phyloP scores from a whole-genome alignment of 495 filamentous ascomycete genomes.

The Penicillium pancosmium region DNA sequence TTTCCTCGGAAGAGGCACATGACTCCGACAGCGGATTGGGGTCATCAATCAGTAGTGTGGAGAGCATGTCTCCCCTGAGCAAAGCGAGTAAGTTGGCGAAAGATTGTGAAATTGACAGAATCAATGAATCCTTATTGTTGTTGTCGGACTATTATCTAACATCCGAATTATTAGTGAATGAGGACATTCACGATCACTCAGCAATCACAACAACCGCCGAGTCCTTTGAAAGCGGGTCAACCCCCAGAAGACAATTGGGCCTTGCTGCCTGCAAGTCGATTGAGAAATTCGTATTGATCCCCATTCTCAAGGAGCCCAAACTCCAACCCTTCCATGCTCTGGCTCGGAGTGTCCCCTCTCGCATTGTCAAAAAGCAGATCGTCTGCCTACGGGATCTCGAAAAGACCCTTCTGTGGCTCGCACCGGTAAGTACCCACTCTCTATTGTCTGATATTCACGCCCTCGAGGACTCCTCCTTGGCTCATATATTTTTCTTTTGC shows the following conservation, averaged over 20 bases:
- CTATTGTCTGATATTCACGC: neutral
- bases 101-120: neutral
- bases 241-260: conserved; percentile 47
- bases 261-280: conserved; percentile 57
- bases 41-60: conserved; percentile 50
- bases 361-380: conserved; percentile 79
- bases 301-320: conserved; percentile 54
- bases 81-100: conserved; percentile 6
- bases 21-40: conserved; percentile 59
- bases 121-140: neutral
- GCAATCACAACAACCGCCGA: conserved; percentile 50
- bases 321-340: conserved; percentile 80
- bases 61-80: conserved; percentile 19
- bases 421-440: conserved; percentile 75
- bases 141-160: neutral
- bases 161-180: conserved; percentile 25
- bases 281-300: conserved; percentile 57
- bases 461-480: conserved; percentile 27
- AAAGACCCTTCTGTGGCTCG: conserved; percentile 83
- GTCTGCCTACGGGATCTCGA: conserved; percentile 85
- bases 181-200: conserved; percentile 34
- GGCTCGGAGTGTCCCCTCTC: conserved; percentile 70
- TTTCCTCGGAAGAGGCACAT: conserved; percentile 37
- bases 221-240: conserved; percentile 24
- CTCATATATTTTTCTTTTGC: conserved; percentile 38